These are phyloP conservation scores for Incumbomyces lentus DNA, from an alignment of 2,329 filamentous ascomycete species.

Conservation along the genomic window DNA sequence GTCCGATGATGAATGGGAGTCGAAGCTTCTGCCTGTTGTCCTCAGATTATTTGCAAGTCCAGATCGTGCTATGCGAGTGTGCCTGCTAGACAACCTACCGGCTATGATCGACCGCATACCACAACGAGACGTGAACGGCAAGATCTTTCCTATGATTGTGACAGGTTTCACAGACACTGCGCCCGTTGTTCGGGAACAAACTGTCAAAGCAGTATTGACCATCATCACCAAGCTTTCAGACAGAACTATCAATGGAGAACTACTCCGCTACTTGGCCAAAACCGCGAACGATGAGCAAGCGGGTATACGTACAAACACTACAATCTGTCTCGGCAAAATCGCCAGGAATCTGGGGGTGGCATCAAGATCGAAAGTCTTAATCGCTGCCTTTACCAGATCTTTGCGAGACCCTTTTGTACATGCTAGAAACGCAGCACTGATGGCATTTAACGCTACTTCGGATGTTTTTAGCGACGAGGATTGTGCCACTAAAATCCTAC, in stretches of 20 bases:
- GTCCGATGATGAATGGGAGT: slow-evolving; percentile 78
- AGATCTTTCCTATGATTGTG: slow-evolving; percentile 90
- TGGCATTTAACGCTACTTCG: slow-evolving; percentile 73
- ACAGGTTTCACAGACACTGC: slow-evolving; percentile 89
- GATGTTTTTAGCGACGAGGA: slow-evolving; percentile 88
- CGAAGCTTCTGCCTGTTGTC: slow-evolving; percentile 73
- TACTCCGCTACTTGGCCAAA: slow-evolving; percentile 82
- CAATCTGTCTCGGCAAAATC: slow-evolving; percentile 93
- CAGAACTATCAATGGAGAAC: slow-evolving; percentile 82
- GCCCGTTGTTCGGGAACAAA: slow-evolving; percentile 88
- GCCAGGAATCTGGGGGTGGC: slow-evolving; percentile 70
- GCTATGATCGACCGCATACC: slow-evolving; percentile 83
- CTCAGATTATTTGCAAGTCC: slow-evolving; percentile 82
- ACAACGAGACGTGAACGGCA: slow-evolving; percentile 85
- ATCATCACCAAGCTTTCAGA: slow-evolving; percentile 86
- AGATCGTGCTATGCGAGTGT: slow-evolving; percentile 84
- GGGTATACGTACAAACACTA: slow-evolving; percentile 94
- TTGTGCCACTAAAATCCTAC: slow-evolving; percentile 71
- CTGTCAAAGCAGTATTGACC: slow-evolving; percentile 82
- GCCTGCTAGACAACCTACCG: slow-evolving; percentile 76
- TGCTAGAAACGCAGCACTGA: slow-evolving; percentile 75
- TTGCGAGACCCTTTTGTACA: slow-evolving; percentile 91
- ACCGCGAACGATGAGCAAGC: slow-evolving; percentile 97
- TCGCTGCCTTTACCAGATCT: slow-evolving; percentile 82
- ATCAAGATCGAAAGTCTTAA: slow-evolving; percentile 77